A percentile compares a stretch with the other conserved stretches of the same genome.
Evolutionary conservation across 805 yeast species (phyloP).

Genomic region (Metschnikowia dekortorum): DNA sequence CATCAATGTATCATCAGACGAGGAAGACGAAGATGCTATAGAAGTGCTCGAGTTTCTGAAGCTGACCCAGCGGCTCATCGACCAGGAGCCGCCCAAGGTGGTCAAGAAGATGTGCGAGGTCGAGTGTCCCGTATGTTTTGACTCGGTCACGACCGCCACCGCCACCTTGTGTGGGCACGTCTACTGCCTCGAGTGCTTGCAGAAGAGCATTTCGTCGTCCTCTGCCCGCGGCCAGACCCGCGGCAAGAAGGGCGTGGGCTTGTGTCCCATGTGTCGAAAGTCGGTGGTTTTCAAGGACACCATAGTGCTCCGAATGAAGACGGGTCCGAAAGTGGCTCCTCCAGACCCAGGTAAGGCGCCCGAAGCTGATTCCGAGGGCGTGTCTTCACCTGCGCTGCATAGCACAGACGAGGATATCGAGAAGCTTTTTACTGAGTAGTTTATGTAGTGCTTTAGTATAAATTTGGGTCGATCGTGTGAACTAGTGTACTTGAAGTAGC

Average conservation of each 20-base stretch:
- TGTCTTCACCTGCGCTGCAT: neutral
- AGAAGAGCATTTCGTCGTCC: conserved; percentile 36
- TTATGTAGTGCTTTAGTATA: neutral
- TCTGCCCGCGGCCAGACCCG: conserved; percentile 40
- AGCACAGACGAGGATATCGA: conserved; percentile 1
- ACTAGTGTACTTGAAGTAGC: no score
- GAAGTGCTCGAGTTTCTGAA: conserved; percentile 35
- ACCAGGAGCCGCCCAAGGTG: conserved; percentile 20
- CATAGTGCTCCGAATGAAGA: conserved; percentile 15
- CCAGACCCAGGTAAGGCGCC: conserved; percentile 5
- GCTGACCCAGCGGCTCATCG: conserved; percentile 32
- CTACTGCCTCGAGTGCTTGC: conserved; percentile 41
- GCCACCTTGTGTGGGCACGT: conserved; percentile 42
- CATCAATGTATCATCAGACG: conserved; percentile 16
- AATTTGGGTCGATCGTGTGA: no score
- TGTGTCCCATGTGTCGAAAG: conserved; percentile 43
- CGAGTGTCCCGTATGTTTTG: conserved; percentile 44
- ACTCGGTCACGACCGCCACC: conserved; percentile 36
- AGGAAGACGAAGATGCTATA: conserved; percentile 30
- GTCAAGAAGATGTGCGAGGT: conserved; percentile 32
- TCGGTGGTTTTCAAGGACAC: conserved; percentile 36
- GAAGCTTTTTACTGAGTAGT: neutral
- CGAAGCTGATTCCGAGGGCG: conserved; percentile 3
- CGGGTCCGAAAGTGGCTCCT: conserved; percentile 10
- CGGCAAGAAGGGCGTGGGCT: conserved; percentile 35